Evolutionary conservation across 2,329 filamentous ascomycete genomes (phyloP), one percentile per base, ranked within the genome.

Genomic region (Alternaria tenuissima): DNA sequence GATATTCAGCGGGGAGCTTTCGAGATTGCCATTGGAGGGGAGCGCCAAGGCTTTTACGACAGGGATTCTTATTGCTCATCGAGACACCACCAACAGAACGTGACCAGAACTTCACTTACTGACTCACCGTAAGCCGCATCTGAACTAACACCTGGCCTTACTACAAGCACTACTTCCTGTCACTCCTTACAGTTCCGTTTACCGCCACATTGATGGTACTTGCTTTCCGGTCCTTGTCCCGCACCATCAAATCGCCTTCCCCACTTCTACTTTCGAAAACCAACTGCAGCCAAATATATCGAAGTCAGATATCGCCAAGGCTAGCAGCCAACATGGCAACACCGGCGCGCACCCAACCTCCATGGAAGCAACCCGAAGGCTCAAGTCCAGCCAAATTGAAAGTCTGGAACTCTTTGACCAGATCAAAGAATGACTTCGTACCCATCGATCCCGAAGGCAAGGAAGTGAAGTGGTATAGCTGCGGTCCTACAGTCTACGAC

Each of bases 401-500:
- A 75, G 84, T 96, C 67, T 92, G 90, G 83, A 96, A 95, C 80
- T 93, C 91, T 6, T 82, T 96, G 72, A 91, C 92, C 11, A 86
- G 91, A 62, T 84, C 84, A 11, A 92, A 94, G 73, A 89, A 89
- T 44, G 86, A 88, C 5, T 95, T 96, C 73, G 81, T 89, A 43
- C 91, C 92, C 14, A 85, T 91, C 48, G 88, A 94, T 73, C 82
- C 85, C 8, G 86, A 88, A 26, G 86, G 85, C 34, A 86, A 83
- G 70, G 89, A 90, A 74, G 87, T 96, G 28, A 88, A 88, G 5
- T 96, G 93, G 92, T 96, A 96, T 79, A 91, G 90, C 68, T 97
- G 93, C 81, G 93, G 93, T 18, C 93, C 93, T 59, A 97, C 93
- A 1, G 90, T 91, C 42, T 94, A 94, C 76, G 91, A 94, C 76